Percentiles rank a stretch among this genome's conserved stretches.
These are phyloP conservation scores for Drechslerella coelobrocha DNA, from an alignment of 2,329 filamentous ascomycete genomes.

Conservation along the genomic window DNA sequence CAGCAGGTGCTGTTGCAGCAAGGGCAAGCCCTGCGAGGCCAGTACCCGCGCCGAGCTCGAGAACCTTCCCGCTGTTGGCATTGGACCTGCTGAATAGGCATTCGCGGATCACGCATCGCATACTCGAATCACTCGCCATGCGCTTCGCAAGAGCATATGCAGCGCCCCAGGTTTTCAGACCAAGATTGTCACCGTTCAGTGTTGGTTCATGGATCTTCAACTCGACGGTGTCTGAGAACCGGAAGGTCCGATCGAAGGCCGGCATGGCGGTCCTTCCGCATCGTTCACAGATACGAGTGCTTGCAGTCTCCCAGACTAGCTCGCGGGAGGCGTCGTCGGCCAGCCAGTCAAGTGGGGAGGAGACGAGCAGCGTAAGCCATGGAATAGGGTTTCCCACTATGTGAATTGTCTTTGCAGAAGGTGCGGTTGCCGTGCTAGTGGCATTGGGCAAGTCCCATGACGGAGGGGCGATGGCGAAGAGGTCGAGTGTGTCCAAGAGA, in stretches of 20 bases:
- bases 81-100: neutral
- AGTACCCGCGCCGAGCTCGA: conserved; percentile 89
- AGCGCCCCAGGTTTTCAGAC: conserved; percentile 94
- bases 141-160: conserved; percentile 83
- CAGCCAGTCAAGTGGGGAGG: conserved; percentile 73
- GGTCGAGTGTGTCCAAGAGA: conserved; percentile 70
- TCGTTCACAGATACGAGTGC: conserved; percentile 79
- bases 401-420: conserved; percentile 62
- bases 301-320: conserved; percentile 77
- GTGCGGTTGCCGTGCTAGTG: conserved; percentile 56
- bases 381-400: conserved; percentile 64
- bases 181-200: conserved; percentile 84
- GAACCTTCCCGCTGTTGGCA: conserved; percentile 52
- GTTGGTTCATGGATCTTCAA: conserved; percentile 84
- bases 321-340: conserved; percentile 71
- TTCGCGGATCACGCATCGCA: conserved; percentile 31
- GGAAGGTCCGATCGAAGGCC: conserved; percentile 68
- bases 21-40: conserved; percentile 89
- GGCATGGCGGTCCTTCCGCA: conserved; percentile 78
- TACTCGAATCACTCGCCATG: conserved; percentile 59
- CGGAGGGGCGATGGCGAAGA: conserved; percentile 71
- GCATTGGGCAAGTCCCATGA: conserved; percentile 68
- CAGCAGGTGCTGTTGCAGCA: conserved; percentile 62
- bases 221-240: conserved; percentile 60
- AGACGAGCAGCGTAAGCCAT: conserved; percentile 74